Evolutionary conservation across 2,329 filamentous ascomycete species (phyloP), one percentile per base, ranked within the genome.

Genomic region (Sporothrix brasiliensis): DNA sequence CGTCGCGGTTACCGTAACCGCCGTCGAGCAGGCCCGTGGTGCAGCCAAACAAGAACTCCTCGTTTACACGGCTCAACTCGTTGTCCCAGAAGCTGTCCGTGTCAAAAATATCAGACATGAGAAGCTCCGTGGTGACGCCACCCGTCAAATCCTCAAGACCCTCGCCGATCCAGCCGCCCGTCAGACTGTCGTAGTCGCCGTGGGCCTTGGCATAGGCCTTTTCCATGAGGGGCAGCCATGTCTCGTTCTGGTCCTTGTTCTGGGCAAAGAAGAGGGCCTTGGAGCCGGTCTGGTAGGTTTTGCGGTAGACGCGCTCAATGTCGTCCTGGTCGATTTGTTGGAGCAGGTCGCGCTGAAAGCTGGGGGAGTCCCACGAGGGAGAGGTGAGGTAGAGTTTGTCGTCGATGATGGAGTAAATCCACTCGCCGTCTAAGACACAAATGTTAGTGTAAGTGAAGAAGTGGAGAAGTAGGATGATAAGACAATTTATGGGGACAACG

Each of bases 341-440:
- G 76, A 93, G 86, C 30, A 93, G 83, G 69, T 91, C 86, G 52
- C 92, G 87, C 76, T 93, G 91, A 77, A 91, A 86, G 67, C 91
- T 89, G 0, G 88, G 90, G 47, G 92, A 91, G 74, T 96, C 92
- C 82, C 92, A 96, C 76, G 91, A 90, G 4, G 92, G 91, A 1
- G 91, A 92, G 72, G 90, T 92, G 21, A 97, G 86, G 78, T 92
- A 96, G 2, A 97, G 84, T 80, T 96, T 96, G 79, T 97, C 93
- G 77, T 97, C 93, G 71, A 97, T 89, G 73, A 97, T 94, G 71
- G 92, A 93, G 75, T 93, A 93, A 70, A 94, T 91, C 93, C 93
- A 97, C 79, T 95, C 92, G 68, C 93, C 93, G 76, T 97, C 93
- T 80, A 67, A 1, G 30, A 61, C 6, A 66, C 41, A 19, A 39